Base-by-base conservation (phyloP, 2,329 filamentous ascomycete genomes). In the Spiromastix sp. region DNA sequence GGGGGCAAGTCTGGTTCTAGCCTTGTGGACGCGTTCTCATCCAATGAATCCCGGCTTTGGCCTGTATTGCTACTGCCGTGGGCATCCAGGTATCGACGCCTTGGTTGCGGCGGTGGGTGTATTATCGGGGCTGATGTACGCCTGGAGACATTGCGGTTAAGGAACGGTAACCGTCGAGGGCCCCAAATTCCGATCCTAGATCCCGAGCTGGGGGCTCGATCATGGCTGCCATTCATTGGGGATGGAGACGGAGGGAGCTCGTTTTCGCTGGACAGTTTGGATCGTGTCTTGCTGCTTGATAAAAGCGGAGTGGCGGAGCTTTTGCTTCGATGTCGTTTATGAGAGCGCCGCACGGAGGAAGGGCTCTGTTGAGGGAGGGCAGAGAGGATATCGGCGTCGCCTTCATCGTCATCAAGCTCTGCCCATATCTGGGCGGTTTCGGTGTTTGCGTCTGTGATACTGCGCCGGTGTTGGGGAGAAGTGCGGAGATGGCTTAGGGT, bases 361-460 rank as follows among this genome's bases (percentile, higher is more conserved):
- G 42, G 39, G 16, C 31, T 42, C 17, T 25, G 31, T 16, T 33
- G 35, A 11, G 32, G 24, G 24, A 41, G 26, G 9, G 24, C 24
- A 15, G 21, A 35, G 10, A 29, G n/a, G 6, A 18, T 19, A 18
- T 18, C 18, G 13, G 35, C 17, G 17, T 40, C 29, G 13, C 19
- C 12, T 12, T 39, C 30, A 26, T 81, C 76, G 48, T 93, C 86
- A 51, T 91, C 80, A 10, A 94, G 68, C 54, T 93, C 85, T 37
- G 78, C 82, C 86, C 85, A 93, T 20, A 93, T 91, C 48, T 91
- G 83, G 22, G 77, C 77, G 1, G 75, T 74, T 52, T 91, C 82
- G 38, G 67, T 73, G 74, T 35, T 75, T 53, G 56, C 53, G 25
- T 64, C 68, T 12, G 67, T 70, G n/a, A n/a, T n/a, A 45, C 66